These are phyloP conservation scores for Fusarium sp. DNA, from an alignment of 2,329 filamentous ascomycete genomes.

Conservation along the genomic window DNA sequence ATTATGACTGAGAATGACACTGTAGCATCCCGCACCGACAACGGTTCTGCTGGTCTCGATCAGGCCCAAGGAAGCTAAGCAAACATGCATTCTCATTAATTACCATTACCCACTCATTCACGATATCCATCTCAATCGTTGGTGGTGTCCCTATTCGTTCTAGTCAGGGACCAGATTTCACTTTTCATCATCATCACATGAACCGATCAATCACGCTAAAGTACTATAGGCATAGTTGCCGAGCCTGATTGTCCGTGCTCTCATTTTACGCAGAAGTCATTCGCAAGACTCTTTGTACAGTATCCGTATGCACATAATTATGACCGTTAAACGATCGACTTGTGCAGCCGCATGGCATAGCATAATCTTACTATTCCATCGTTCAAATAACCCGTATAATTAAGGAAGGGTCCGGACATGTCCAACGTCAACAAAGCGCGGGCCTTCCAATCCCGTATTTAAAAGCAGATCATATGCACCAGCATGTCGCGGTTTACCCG, in stretches of 20 bases:
- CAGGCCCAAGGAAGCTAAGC: not conserved
- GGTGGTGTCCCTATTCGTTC: slow-evolving; percentile 21
- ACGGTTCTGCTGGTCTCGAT: slow-evolving; percentile 7
- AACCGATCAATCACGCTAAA: slow-evolving; percentile 18
- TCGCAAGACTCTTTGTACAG: not conserved
- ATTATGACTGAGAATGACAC: slow-evolving; percentile 15
- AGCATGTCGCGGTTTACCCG: slow-evolving; percentile 19
- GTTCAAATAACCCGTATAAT: not conserved
- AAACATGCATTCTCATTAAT: not conserved
- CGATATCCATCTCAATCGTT: not conserved
- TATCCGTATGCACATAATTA: not conserved
- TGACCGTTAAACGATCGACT: not conserved
- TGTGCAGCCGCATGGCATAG: slow-evolving; percentile 6
- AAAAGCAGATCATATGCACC: slow-evolving; percentile 32
- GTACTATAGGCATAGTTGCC: slow-evolving; percentile 29
- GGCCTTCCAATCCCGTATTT: slow-evolving; percentile 21
- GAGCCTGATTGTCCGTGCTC: slow-evolving; percentile 11
- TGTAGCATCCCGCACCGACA: slow-evolving; percentile 28
- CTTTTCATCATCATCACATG: slow-evolving; percentile 31
- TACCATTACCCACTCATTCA: slow-evolving; percentile 10
- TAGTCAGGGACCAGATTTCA: slow-evolving; percentile 33
- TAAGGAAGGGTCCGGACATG: not conserved
- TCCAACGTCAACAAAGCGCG: slow-evolving; percentile 9
- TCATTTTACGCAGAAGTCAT: slow-evolving; percentile 14
- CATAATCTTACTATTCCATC: not conserved